Evolutionary conservation across 768 basidiomycete species (phyloP).

Genomic region (Saitozyma podzolica): DNA sequence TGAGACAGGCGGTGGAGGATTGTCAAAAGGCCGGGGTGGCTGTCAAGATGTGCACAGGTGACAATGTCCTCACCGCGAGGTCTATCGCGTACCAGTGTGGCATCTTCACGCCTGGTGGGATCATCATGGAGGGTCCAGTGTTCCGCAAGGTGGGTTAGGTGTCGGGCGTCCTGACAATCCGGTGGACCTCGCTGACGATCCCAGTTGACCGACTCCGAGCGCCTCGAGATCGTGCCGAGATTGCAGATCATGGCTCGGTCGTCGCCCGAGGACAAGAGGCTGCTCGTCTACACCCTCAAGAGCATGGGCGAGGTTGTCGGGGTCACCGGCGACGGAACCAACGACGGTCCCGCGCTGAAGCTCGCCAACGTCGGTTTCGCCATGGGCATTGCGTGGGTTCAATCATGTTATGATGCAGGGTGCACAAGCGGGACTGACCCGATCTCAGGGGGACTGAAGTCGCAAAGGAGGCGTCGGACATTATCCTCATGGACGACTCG

Average conservation of each 20-base stretch:
- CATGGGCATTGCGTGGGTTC: constrained; percentile 47
- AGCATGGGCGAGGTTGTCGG: constrained; percentile 78
- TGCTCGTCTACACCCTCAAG: constrained; percentile 85
- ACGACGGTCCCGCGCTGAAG: constrained; percentile 95
- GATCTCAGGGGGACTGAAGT: constrained; percentile 83
- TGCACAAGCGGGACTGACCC: constrained; percentile 59
- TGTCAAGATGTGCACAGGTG: constrained; percentile 98
- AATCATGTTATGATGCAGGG: constrained; percentile 3
- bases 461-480: constrained; percentile 97
- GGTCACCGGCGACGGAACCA: constrained; percentile 97
- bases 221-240: constrained; percentile 80
- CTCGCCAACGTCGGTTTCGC: constrained; percentile 93
- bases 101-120: constrained; percentile 87
- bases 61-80: constrained; percentile 77
- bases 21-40: constrained; percentile 85
- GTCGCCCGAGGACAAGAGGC: constrained; percentile 94
- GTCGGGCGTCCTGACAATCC: too few relatives aligned
- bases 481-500: constrained; percentile 77
- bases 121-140: constrained; percentile 96
- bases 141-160: constrained; percentile 62
- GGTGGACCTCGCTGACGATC: too few relatives aligned
- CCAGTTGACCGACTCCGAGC: constrained; percentile 64
- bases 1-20: constrained; percentile 80
- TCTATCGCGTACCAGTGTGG: constrained; percentile 96
- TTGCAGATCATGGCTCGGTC: constrained; percentile 96